A percentile compares a stretch with the other conserved stretches of the same genome.
phyloP scores from a whole-genome alignment of 352 stramenopile genomes.

The Globisporangium nodosum region DNA sequence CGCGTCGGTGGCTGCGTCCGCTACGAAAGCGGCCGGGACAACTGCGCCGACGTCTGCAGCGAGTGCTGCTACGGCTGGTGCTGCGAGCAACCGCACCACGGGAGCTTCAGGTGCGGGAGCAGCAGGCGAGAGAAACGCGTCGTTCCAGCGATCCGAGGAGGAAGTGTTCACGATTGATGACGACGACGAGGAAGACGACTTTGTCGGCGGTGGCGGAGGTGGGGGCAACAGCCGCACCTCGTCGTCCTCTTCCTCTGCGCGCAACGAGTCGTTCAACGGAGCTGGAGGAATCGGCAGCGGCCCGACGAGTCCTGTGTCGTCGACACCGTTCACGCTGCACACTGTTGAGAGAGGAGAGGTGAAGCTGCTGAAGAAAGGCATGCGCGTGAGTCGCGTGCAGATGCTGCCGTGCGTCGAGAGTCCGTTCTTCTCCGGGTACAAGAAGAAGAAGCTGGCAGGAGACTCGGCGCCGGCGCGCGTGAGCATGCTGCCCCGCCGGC shows the following conservation, averaged over 20 bases:
- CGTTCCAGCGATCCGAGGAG: slow-evolving; percentile 58
- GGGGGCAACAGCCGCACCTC: slow-evolving; percentile 29
- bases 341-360: slow-evolving; percentile 49
- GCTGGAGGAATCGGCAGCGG: slow-evolving; percentile 4
- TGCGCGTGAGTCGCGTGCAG: slow-evolving; percentile 58
- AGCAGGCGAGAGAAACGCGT: slow-evolving; percentile 18
- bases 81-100: not conserved
- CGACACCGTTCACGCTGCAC: slow-evolving; percentile 27
- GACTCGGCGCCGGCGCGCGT: slow-evolving; percentile 8
- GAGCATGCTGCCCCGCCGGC: slow-evolving; percentile 48
- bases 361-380: slow-evolving; percentile 50
- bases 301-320: slow-evolving; percentile 2
- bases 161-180: slow-evolving; percentile 84
- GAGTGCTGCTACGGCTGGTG: not conserved
- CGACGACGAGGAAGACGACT: slow-evolving; percentile 61
- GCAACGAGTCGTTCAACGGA: slow-evolving; percentile 39
- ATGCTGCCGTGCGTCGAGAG: slow-evolving; percentile 65
- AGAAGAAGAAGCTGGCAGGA: slow-evolving; percentile 52
- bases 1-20: slow-evolving; percentile 13
- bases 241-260: slow-evolving; percentile 36
- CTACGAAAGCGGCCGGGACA: not conserved
- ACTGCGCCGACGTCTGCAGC: not conserved
- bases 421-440: slow-evolving; percentile 83
- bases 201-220: slow-evolving; percentile 25
- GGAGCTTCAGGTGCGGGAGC: not conserved